phyloP scores from a whole-genome alignment of 164 flowering plant species.

The Brasenia schreberi region DNA sequence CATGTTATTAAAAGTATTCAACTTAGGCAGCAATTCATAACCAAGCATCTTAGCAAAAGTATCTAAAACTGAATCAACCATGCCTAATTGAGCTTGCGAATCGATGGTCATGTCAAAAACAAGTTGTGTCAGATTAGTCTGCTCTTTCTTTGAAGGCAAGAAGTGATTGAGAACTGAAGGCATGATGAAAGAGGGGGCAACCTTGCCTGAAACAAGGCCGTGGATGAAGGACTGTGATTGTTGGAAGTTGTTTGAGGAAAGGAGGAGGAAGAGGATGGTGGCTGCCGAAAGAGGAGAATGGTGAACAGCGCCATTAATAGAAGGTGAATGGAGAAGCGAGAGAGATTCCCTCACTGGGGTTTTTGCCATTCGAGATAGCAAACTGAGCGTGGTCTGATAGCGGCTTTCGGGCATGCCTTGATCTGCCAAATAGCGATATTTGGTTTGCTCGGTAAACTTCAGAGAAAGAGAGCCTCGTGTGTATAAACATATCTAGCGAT shows the following conservation, averaged over 20 bases:
- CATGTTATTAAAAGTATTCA: conserved; percentile 32
- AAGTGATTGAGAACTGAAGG: conserved; percentile 26
- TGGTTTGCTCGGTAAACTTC: too few species aligned
- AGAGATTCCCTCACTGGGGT: conserved; percentile 42
- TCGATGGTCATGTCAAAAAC: conserved; percentile 29
- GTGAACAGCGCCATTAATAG: conserved; percentile 18
- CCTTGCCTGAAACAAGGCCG: conserved; percentile 23
- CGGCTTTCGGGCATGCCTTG: too few species aligned
- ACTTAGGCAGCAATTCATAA: conserved; percentile 19
- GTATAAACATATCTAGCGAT: too few species aligned
- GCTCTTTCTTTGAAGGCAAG: conserved; percentile 8
- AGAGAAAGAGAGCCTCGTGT: too few species aligned
- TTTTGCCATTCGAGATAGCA: conserved; percentile 41
- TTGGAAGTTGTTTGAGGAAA: conserved; percentile 21
- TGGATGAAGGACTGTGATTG: conserved; percentile 36
- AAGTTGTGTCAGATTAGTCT: conserved; percentile 2
- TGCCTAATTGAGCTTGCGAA: conserved; percentile 25
- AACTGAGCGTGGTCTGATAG: conserved; percentile 9
- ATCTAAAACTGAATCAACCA: conserved; percentile 22
- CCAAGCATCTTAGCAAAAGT: conserved; percentile 32
- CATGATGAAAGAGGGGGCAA: conserved; percentile 18
- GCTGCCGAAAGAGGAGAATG: conserved; percentile 29
- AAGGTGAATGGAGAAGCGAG: conserved; percentile 33
- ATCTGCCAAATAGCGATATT: too few species aligned
- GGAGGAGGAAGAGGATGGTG: conserved; percentile 27